phyloP scores from a whole-genome alignment of 306 rosid species.

The Gynostemma pentaphyllum region DNA sequence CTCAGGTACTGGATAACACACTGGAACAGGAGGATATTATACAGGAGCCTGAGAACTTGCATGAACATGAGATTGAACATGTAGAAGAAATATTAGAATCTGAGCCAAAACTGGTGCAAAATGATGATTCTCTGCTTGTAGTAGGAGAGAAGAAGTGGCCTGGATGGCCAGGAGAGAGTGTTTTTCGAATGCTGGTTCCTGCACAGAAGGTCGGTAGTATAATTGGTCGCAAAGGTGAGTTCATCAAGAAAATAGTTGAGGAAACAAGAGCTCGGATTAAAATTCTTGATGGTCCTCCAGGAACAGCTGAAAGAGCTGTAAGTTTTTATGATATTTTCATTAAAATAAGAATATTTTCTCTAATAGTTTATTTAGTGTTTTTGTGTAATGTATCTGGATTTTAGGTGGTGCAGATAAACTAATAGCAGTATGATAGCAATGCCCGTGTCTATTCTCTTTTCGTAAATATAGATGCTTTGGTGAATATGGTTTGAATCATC shows the following conservation, averaged over 20 bases:
- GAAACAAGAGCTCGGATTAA: conserved; percentile 93
- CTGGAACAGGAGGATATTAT: not conserved
- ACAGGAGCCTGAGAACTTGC: conserved; percentile 11
- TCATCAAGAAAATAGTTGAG: conserved; percentile 78
- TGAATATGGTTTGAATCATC: not conserved
- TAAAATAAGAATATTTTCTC: not conserved
- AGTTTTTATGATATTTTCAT: conserved; percentile 30
- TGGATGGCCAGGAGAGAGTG: conserved; percentile 99
- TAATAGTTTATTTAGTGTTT: not conserved
- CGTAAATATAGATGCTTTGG: not conserved
- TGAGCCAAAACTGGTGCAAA: conserved; percentile 28
- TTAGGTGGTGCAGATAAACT: not conserved
- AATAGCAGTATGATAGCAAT: not conserved
- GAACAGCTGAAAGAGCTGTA: conserved; percentile 96
- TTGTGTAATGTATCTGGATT: conserved; percentile 3
- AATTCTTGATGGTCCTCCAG: conserved; percentile 96
- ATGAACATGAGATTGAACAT: conserved; percentile 20
- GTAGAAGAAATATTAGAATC: conserved; percentile 15
- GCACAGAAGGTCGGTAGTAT: conserved; percentile 94
- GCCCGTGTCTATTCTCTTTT: not conserved
- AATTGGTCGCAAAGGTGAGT: conserved; percentile 97
- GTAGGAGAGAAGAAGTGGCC: conserved; percentile 96
- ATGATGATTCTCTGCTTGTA: conserved; percentile 34
- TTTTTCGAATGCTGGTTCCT: conserved; percentile 92
- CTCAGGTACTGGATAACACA: conserved; percentile 9